Evolutionary conservation across 2,329 filamentous ascomycete genomes (phyloP), one percentile per base, ranked within the genome.

Genomic region (Didymella segeticola): DNA sequence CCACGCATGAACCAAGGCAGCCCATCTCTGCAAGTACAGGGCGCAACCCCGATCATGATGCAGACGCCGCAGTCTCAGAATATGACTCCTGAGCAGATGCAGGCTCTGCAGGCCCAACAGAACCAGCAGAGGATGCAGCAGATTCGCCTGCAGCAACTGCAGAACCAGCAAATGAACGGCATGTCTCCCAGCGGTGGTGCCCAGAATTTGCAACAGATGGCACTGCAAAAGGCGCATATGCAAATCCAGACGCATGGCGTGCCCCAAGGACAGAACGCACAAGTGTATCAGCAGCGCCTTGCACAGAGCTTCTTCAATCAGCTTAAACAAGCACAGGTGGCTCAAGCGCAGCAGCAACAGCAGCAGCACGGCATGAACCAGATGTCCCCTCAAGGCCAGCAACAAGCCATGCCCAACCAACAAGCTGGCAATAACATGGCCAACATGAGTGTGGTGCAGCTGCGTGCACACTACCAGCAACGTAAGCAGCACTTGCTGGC

Each of bases 1-100:
- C 74, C 73, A 17, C 69, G 73, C 37, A 71, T 75, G 62, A 74
- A 66, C 48, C 71, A 73, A 34, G 67, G 68, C 49, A 75, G 73
- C 45, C 74, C 74, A 2, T 66, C 66, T 12, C 63, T 66, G 27
- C 54, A 64, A 25, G 69, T 75, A 56, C 69, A 69, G 57, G 70
- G 72, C 25, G 63, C 62, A 14, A 74, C 73, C 11, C 73, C 71
- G 5, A 68, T 71, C 56, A 75, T 76, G 70, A 72, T 74, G 64
- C 69, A 67, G 20, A 66, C 70, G 30, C 72, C 72, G 29, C 62
- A 64, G 14, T 59, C 64, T 25, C 64, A 71, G 25, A 66, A 66
- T 41, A 67, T 74, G 63, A 72, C 72, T 4, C 72, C 70, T 5
- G 71, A 74, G 38, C 68, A 73, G 10, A 65, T 72, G 58, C 68